Conservation (phyloP, 495 filamentous ascomycete species). For the Podospora appendiculata region DNA sequence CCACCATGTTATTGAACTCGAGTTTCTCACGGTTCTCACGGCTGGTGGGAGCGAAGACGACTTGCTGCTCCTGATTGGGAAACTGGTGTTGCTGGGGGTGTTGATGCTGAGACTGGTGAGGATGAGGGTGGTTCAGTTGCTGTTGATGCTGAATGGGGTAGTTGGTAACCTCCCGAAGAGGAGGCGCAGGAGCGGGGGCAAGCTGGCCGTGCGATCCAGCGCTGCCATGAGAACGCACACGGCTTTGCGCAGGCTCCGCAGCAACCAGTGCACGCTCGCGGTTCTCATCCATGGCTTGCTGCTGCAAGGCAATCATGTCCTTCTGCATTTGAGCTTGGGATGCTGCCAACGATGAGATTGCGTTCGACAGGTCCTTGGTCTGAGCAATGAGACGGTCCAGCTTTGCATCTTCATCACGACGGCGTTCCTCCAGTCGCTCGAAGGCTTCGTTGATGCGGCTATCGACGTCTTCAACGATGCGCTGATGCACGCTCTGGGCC, state of each 20-base stretch:
- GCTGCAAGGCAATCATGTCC: conserved; percentile 14
- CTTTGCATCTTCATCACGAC: conserved; percentile 62
- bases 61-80: conserved; percentile 23
- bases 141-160: conserved; percentile 19
- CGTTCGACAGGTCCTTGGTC: conserved; percentile 63
- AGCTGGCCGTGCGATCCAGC: conserved; percentile 13
- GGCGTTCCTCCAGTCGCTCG: conserved; percentile 57
- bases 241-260: conserved; percentile 4
- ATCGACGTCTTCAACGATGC: conserved; percentile 21
- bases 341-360: conserved; percentile 61
- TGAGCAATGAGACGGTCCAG: conserved; percentile 74
- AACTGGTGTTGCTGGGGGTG: conserved; percentile 24
- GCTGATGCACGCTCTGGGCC: conserved; percentile 53
- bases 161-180: conserved; percentile 12
- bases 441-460: conserved; percentile 25
- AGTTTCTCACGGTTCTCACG: conserved; percentile 37
- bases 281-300: conserved; percentile 10
- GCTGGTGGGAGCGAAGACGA: conserved; percentile 24
- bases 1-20: conserved; percentile 57
- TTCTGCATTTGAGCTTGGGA: conserved; percentile 40
- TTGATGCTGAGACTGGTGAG: conserved; percentile 11
- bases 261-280: conserved; percentile 4
- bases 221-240: conserved; percentile 12
- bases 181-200: not conserved
- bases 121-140: conserved; percentile 19